Evolutionary conservation across 208 protist species (phyloP).

Genomic region (Crithidia brevicula): DNA sequence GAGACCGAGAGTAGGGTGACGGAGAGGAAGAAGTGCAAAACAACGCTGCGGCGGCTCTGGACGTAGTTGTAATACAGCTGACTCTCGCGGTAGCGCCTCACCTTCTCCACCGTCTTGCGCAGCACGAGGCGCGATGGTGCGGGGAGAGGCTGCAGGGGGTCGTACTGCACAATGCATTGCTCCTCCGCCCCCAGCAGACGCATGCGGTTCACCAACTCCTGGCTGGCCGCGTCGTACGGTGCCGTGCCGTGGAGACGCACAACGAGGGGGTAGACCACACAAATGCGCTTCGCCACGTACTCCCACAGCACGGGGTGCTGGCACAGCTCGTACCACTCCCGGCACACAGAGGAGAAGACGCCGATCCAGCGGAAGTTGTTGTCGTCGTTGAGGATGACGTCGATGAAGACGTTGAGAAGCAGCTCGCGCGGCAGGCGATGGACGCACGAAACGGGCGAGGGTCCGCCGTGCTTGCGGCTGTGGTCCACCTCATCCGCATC

Average conservation of each 20-base stretch:
- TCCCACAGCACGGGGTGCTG: slow-evolving; percentile 74
- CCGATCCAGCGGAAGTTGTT: slow-evolving; percentile 54
- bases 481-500: slow-evolving; percentile 14
- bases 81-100: slow-evolving; percentile 54
- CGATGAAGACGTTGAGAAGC: slow-evolving; percentile 65
- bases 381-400: slow-evolving; percentile 60
- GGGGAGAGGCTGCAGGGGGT: slow-evolving; percentile 45
- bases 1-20: slow-evolving; percentile 60
- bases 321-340: slow-evolving; percentile 57
- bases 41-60: slow-evolving; percentile 60
- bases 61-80: slow-evolving; percentile 78
- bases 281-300: slow-evolving; percentile 64
- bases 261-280: slow-evolving; percentile 81
- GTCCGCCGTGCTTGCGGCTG: neutral
- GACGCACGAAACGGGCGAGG: slow-evolving; percentile 15
- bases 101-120: slow-evolving; percentile 54
- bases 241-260: slow-evolving; percentile 40
- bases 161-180: slow-evolving; percentile 47
- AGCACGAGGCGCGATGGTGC: slow-evolving; percentile 47
- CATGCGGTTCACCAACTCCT: slow-evolving; percentile 53
- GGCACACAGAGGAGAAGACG: slow-evolving; percentile 62
- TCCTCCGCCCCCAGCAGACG: slow-evolving; percentile 47
- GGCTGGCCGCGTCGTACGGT: slow-evolving; percentile 48
- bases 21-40: slow-evolving; percentile 77
- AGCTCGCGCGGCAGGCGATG: slow-evolving; percentile 67